phyloP scores from a whole-genome alignment of 495 filamentous ascomycete genomes.

The Penicillium coffeae region DNA sequence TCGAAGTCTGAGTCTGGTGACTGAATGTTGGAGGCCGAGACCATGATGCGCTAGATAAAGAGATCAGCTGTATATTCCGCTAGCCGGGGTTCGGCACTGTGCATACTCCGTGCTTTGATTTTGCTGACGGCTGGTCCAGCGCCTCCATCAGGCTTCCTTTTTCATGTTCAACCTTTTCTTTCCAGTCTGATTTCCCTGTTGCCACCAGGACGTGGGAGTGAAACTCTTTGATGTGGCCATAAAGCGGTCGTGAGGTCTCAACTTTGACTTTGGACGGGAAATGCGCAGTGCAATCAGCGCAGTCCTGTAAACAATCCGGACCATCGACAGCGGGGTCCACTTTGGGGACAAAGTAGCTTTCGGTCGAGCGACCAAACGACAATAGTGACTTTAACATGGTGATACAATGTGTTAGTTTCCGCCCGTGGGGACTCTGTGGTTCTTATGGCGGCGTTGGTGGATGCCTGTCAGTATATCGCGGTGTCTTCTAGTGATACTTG shows the following conservation, averaged over 20 bases:
- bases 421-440: too few relatives aligned
- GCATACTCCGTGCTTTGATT: slow-evolving; percentile 70
- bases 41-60: slow-evolving; percentile 66
- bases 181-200: slow-evolving; percentile 92
- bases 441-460: too few relatives aligned
- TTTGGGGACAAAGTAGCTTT: slow-evolving; percentile 43
- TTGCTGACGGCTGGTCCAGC: slow-evolving; percentile 52
- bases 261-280: slow-evolving; percentile 71
- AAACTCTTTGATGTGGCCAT: slow-evolving; percentile 82
- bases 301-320: slow-evolving; percentile 82
- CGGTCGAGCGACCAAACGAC: slow-evolving; percentile 22
- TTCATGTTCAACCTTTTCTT: slow-evolving; percentile 76
- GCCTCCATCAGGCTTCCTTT: slow-evolving; percentile 91
- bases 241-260: slow-evolving; percentile 70
- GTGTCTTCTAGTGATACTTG: too few relatives aligned
- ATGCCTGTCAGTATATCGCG: too few relatives aligned
- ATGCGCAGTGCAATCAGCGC: slow-evolving; percentile 68
- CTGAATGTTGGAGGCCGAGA: slow-evolving; percentile 86
- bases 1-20: slow-evolving; percentile 51
- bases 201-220: slow-evolving; percentile 84
- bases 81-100: neutral
- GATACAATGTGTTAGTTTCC: too few relatives aligned
- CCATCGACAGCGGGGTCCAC: slow-evolving; percentile 71
- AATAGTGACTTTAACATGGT: slow-evolving; percentile 38
- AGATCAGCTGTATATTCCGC: neutral